Base-by-base conservation (phyloP, 1,284 basidiomycete genomes). In the Tranzscheliella williamsii region DNA sequence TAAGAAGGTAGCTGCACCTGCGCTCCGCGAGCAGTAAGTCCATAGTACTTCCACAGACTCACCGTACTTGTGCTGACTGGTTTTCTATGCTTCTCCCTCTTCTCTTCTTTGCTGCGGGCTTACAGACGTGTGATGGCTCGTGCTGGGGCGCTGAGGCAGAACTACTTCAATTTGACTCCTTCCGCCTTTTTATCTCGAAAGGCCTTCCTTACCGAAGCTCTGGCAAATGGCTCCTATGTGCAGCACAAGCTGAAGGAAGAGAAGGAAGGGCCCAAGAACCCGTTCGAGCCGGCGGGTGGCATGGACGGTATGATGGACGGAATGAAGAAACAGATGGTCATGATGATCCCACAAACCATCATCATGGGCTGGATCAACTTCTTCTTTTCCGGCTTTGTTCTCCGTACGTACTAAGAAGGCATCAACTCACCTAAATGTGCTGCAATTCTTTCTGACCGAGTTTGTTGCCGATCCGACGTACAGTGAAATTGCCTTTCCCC, bases 311-410 rank as follows among this genome's bases (percentile, higher is more conserved):
- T 98, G 91, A 95, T 98, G 92, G 85, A 92, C 23, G 90, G 90
- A 40, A 90, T 98, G 88, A 98, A 97, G 83, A 95, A 94, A 40
- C 94, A 97, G 80, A 92, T 92, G 83, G 92, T 97, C 43, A 76
- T 76, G 72, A 78, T 78, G 76, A 67, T 78, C 18, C 76, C 76
- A 5, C 76, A 78, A 47, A 97, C 97, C 87, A 83, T 97, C 61
- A 93, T 98, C 71, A 98, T 98, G 95, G 94, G 93, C 58, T 98
- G 95, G 90, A 95, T 99, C 82, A 96, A 94, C 80, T 93, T 94
- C 79, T 98, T 98, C 85, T 98, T 98, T 81, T 89, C 91, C 64
- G 94, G 94, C 24, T 97, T 98, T 78, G 89, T 98, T 42, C 84
- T 96, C 53, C 95, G 94, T 96, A 78, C 79, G 67, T 70, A 22